Evolutionary conservation across 2,329 filamentous ascomycete genomes (phyloP).

Genomic region (Penicillium freii): DNA sequence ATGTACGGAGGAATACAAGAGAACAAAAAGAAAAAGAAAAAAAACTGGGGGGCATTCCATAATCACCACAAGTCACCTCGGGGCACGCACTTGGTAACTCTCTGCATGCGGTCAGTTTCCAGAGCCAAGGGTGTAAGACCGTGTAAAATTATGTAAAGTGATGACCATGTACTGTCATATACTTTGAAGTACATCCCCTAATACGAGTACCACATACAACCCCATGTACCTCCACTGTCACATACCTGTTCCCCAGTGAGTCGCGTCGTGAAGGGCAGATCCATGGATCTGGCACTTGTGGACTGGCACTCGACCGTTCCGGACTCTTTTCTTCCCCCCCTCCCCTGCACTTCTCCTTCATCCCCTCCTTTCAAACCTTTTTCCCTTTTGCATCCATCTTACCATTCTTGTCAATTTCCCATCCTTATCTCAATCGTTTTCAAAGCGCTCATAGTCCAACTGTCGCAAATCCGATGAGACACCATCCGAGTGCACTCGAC

Average conservation of each 20-base stretch:
- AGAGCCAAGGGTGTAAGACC: slow-evolving; percentile 13
- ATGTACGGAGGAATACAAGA: not conserved
- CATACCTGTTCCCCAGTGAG: slow-evolving; percentile 16
- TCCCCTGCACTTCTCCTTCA: slow-evolving; percentile 21
- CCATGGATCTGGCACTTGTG: slow-evolving; percentile 30
- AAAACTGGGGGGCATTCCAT: slow-evolving; percentile 19
- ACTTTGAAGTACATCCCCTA: slow-evolving; percentile 12
- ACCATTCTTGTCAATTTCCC: slow-evolving; percentile 10
- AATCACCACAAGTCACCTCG: slow-evolving; percentile 5
- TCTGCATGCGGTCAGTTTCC: slow-evolving; percentile 27
- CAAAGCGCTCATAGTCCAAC: slow-evolving; percentile 10
- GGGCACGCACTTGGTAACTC: slow-evolving; percentile 25
- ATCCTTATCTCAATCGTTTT: slow-evolving; percentile 11
- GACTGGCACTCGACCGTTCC: slow-evolving; percentile 26
- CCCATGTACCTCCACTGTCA: not conserved
- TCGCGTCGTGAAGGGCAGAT: slow-evolving; percentile 29
- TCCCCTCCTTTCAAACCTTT: slow-evolving; percentile 20
- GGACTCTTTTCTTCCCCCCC: slow-evolving; percentile 23
- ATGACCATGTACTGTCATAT: slow-evolving; percentile 25
- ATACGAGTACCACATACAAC: not conserved
- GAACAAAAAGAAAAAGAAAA: not conserved
- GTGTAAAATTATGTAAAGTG: slow-evolving; percentile 16
- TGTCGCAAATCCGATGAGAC: slow-evolving; percentile 27
- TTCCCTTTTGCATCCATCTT: slow-evolving; percentile 14
- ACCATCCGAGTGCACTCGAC: slow-evolving; percentile 8